Evolutionary conservation across 192 early-diverging fungal genomes (phyloP).

Genomic region (Coemansia sp.): DNA sequence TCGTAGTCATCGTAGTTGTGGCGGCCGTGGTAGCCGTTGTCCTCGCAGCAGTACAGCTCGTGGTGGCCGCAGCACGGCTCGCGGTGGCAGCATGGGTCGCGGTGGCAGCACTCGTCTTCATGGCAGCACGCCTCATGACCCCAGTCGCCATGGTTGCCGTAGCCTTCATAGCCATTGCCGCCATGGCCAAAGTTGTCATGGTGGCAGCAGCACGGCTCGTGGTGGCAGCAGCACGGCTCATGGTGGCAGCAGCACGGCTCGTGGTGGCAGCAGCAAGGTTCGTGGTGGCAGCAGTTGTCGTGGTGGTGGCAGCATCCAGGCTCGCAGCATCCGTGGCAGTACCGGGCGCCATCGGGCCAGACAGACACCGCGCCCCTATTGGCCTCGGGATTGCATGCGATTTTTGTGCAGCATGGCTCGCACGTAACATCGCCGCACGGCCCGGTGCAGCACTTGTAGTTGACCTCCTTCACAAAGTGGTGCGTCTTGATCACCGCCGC

Average conservation of each 20-base stretch:
- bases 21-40: conserved; percentile 31
- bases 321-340: conserved; percentile 33
- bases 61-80: conserved; percentile 21
- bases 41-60: conserved; percentile 22
- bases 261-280: conserved; percentile 23
- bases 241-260: conserved; percentile 19
- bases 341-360: conserved; percentile 39
- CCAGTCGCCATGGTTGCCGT: conserved; percentile 7
- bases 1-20: conserved; percentile 26
- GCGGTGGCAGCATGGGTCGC: conserved; percentile 21
- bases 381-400: conserved; percentile 46
- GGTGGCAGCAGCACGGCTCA: conserved; percentile 16
- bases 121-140: conserved; percentile 16
- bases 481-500: conserved; percentile 56
- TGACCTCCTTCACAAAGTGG: conserved; percentile 53
- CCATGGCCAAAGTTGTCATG: conserved; percentile 9
- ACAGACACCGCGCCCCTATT: conserved; percentile 34
- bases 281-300: conserved; percentile 8
- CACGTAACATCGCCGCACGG: conserved; percentile 52
- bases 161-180: conserved; percentile 9
- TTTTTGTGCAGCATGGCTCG: conserved; percentile 58
- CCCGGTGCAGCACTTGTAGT: conserved; percentile 58
- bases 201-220: conserved; percentile 19
- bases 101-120: conserved; percentile 17
- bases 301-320: conserved; percentile 12